phyloP scores from a whole-genome alignment of 106 monocot species.

The Posidonia australis region DNA sequence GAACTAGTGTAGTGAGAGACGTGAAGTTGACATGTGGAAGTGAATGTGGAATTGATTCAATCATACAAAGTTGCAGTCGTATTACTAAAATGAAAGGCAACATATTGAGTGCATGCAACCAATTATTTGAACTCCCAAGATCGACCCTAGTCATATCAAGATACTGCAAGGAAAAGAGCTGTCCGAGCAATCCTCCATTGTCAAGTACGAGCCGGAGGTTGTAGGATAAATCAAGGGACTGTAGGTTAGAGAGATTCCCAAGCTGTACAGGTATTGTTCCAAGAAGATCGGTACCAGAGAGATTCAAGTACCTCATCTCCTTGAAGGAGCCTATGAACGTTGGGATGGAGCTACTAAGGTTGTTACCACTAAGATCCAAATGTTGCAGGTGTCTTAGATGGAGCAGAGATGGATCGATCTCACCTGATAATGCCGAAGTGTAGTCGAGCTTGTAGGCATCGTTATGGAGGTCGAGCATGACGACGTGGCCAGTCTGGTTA shows the following conservation, averaged over 20 bases:
- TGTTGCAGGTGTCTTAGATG: conserved; percentile 16
- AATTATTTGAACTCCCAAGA: not conserved
- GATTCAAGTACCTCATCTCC: conserved; percentile 17
- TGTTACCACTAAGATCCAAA: conserved; percentile 26
- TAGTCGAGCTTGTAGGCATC: not conserved
- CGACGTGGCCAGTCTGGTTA: too few species aligned
- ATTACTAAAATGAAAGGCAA: not conserved
- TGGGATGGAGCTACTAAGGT: conserved; percentile 7
- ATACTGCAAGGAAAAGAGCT: not conserved
- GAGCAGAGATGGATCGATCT: conserved; percentile 17
- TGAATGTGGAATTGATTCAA: not conserved
- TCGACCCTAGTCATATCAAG: not conserved
- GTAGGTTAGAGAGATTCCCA: not conserved
- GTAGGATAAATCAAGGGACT: not conserved
- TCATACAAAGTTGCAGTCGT: accelerated
- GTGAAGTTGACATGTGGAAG: conserved; percentile 4
- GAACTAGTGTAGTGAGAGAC: conserved; percentile 10
- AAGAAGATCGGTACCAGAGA: not conserved
- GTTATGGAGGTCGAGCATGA: conserved; percentile 21
- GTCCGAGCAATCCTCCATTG: not conserved
- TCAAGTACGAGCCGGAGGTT: not conserved
- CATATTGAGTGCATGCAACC: not conserved
- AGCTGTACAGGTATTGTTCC: not conserved
- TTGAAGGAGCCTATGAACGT: conserved; percentile 24
- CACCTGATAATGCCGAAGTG: not conserved